These are phyloP conservation scores for Phytophthora sp. DNA, from an alignment of 352 stramenopile species.

Conservation along the genomic window DNA sequence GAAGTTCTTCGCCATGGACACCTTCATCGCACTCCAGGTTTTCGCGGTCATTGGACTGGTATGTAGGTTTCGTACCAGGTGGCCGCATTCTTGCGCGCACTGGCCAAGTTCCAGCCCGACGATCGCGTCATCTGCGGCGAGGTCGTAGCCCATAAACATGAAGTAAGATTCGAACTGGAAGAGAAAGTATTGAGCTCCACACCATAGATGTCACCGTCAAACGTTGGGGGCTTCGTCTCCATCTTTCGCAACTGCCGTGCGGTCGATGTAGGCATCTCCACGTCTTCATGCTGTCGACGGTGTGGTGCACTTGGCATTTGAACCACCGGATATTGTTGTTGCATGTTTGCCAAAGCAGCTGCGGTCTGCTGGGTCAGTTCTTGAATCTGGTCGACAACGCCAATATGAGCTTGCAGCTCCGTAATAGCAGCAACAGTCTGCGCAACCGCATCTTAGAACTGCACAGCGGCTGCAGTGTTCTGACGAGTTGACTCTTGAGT, in stretches of 20 bases:
- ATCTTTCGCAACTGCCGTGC: constrained; percentile 18
- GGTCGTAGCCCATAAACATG: constrained; percentile 10
- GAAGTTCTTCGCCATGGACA: constrained; percentile 12
- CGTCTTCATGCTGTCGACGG: not conserved
- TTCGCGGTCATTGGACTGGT: not conserved
- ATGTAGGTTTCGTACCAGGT: constrained; percentile 13
- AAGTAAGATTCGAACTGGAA: constrained; percentile 27
- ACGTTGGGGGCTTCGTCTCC: constrained; percentile 19
- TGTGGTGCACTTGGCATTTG: not conserved
- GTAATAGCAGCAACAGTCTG: constrained; percentile 10
- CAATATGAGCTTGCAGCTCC: not conserved
- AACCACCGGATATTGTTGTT: not conserved
- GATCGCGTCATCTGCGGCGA: not conserved
- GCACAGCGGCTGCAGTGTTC: not conserved
- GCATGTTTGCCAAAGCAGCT: not conserved
- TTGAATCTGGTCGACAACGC: not conserved
- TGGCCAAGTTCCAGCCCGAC: constrained; percentile 4
- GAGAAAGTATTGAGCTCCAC: constrained; percentile 14
- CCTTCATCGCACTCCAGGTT: constrained; percentile 8
- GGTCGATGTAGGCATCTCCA: constrained; percentile 17
- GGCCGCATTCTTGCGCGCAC: constrained; percentile 11
- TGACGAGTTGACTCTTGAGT: constrained; percentile 1
- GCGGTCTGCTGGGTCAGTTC: constrained; percentile 10
- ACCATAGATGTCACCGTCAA: constrained; percentile 19
- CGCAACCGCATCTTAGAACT: not conserved